These are phyloP conservation scores for Alternaria gansuensis DNA, from an alignment of 2,329 filamentous ascomycete genomes.

Conservation along the genomic window DNA sequence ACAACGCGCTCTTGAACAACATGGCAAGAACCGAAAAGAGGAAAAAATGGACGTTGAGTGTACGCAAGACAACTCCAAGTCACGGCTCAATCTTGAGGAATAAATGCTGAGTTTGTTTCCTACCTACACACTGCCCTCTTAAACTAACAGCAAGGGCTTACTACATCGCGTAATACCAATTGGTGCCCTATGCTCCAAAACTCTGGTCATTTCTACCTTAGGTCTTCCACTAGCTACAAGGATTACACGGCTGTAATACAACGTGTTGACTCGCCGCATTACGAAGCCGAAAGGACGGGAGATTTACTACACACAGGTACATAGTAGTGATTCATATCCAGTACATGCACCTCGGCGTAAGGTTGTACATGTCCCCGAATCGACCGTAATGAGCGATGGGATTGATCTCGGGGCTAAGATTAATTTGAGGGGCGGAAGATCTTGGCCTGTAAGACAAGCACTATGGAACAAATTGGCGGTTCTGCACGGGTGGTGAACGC, in stretches of 20 bases:
- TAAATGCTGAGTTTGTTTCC: not conserved
- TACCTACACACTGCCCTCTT: conserved; percentile 17
- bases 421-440: conserved; percentile 27
- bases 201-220: conserved; percentile 28
- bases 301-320: conserved; percentile 1
- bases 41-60: not conserved
- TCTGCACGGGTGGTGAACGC: conserved; percentile 3
- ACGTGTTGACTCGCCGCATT: not conserved
- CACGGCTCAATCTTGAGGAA: not conserved
- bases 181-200: conserved; percentile 35
- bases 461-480: conserved; percentile 33
- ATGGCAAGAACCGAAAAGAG: conserved; percentile 23
- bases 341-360: not conserved
- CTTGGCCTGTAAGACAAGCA: conserved; percentile 27
- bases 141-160: conserved; percentile 8
- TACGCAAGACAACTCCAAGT: not conserved
- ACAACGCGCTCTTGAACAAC: conserved; percentile 37
- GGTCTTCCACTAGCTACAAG: conserved; percentile 20
- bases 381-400: conserved; percentile 1
- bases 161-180: conserved; percentile 14
- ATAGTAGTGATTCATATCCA: not conserved
- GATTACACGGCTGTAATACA: not conserved
- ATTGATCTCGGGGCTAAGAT: not conserved
- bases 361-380: not conserved
- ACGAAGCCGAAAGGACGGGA: conserved; percentile 7